phyloP scores from a whole-genome alignment of 352 stramenopile species.

The Phytophthora hybrid region DNA sequence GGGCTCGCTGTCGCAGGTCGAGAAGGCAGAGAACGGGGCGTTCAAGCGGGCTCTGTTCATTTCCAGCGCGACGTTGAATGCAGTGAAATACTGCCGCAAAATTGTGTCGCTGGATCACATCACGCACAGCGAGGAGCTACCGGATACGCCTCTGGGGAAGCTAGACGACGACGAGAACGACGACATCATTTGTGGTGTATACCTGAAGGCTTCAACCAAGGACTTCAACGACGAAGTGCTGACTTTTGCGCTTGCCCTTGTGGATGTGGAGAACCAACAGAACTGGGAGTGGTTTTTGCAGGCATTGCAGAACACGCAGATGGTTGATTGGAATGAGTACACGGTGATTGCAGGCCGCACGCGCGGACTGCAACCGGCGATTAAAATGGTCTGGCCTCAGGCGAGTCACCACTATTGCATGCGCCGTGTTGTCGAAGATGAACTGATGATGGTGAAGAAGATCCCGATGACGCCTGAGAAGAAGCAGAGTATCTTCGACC shows the following conservation, averaged over 20 bases:
- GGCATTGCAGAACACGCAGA: constrained; percentile 51
- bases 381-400: constrained; percentile 62
- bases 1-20: constrained; percentile 61
- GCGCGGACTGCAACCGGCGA: constrained; percentile 57
- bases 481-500: constrained; percentile 74
- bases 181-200: constrained; percentile 76
- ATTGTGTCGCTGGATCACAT: constrained; percentile 73
- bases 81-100: constrained; percentile 67
- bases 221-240: constrained; percentile 80
- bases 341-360: constrained; percentile 71
- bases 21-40: constrained; percentile 54
- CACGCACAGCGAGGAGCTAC: constrained; percentile 45
- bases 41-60: constrained; percentile 80
- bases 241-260: constrained; percentile 72
- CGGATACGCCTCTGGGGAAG: constrained; percentile 48
- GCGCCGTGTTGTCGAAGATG: constrained; percentile 76
- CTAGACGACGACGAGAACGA: constrained; percentile 69
- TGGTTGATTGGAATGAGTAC: constrained; percentile 67
- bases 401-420: constrained; percentile 79
- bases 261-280: constrained; percentile 66
- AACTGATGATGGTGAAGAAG: constrained; percentile 67
- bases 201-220: constrained; percentile 75
- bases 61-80: constrained; percentile 56
- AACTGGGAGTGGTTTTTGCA: constrained; percentile 86
- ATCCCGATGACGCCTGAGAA: constrained; percentile 69